phyloP scores from a whole-genome alignment of 805 yeast genomes.

The Kodamaea laetipori region DNA sequence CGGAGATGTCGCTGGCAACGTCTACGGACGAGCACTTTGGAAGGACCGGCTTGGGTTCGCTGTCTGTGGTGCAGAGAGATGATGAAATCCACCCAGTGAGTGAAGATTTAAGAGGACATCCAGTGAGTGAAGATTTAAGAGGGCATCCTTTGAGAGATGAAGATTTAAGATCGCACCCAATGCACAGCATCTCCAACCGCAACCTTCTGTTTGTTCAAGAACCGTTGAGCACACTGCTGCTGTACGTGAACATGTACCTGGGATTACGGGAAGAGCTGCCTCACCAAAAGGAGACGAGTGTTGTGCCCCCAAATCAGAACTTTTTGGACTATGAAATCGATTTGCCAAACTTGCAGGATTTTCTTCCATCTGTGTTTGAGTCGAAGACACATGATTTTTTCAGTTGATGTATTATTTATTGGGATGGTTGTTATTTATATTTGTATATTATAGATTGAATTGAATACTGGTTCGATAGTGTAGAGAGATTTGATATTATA shows the following conservation, averaged over 20 bases:
- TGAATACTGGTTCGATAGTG: background rate
- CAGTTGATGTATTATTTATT: conserved; percentile 6
- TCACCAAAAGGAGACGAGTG: conserved; percentile 1
- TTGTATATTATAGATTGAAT: conserved; percentile 7
- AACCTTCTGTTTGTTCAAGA: conserved; percentile 8
- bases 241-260: conserved; percentile 12
- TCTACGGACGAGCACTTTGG: conserved; percentile 16
- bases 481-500: conserved; percentile 11
- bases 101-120: too few relatives aligned
- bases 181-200: conserved; percentile 7
- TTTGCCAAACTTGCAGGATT: conserved; percentile 15
- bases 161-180: too few relatives aligned
- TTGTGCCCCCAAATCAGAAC: conserved; percentile 15
- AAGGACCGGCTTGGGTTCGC: conserved; percentile 17
- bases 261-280: conserved; percentile 9
- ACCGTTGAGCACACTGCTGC: conserved; percentile 13
- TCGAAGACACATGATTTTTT: conserved; percentile 8
- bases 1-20: conserved; percentile 1
- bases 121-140: too few relatives aligned
- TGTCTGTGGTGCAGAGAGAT: too few relatives aligned
- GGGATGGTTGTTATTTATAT: conserved; percentile 2
- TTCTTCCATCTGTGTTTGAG: conserved; percentile 12
- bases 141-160: too few relatives aligned
- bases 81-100: too few relatives aligned
- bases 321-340: conserved; percentile 16